Conservation (phyloP, 495 filamentous ascomycete species). For the Annulohypoxylon stygium region DNA sequence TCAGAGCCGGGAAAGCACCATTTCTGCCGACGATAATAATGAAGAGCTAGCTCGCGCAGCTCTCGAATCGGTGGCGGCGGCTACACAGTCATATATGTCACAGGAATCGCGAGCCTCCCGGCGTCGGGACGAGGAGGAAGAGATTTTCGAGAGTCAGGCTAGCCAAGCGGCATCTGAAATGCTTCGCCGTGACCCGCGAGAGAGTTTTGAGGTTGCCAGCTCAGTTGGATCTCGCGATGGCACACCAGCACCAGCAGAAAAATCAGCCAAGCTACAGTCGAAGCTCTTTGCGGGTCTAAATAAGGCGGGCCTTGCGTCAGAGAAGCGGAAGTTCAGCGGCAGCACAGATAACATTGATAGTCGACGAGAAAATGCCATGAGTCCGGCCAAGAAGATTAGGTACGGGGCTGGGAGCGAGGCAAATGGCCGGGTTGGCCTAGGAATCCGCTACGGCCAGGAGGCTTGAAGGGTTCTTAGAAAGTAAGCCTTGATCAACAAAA, state of each 20-base stretch:
- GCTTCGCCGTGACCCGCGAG: constrained; percentile 65
- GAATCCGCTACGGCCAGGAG: constrained; percentile 66
- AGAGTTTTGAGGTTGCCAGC: constrained; percentile 63
- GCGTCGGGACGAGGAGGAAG: constrained; percentile 53
- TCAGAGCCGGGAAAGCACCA: constrained; percentile 87
- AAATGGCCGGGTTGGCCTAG: constrained; percentile 68
- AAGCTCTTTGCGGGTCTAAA: constrained; percentile 77
- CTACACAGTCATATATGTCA: constrained; percentile 57
- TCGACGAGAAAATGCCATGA: constrained; percentile 50
- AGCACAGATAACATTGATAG: constrained; percentile 55
- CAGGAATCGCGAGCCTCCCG: constrained; percentile 53
- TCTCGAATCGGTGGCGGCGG: constrained; percentile 67
- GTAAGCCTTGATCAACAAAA: neutral
- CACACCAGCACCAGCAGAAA: constrained; percentile 59
- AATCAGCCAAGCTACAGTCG: constrained; percentile 67
- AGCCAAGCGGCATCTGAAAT: constrained; percentile 68
- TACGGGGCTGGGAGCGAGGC: constrained; percentile 59
- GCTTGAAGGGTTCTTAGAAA: constrained; percentile 4
- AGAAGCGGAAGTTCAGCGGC: constrained; percentile 71
- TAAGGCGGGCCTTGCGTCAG: constrained; percentile 62
- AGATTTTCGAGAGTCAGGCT: constrained; percentile 63
- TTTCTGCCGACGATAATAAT: constrained; percentile 84
- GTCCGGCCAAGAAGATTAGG: constrained; percentile 71
- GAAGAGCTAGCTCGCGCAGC: constrained; percentile 70
- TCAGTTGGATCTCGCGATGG: constrained; percentile 59